phyloP scores from a whole-genome alignment of 495 filamentous ascomycete genomes.

The Penicillium cinerascens region DNA sequence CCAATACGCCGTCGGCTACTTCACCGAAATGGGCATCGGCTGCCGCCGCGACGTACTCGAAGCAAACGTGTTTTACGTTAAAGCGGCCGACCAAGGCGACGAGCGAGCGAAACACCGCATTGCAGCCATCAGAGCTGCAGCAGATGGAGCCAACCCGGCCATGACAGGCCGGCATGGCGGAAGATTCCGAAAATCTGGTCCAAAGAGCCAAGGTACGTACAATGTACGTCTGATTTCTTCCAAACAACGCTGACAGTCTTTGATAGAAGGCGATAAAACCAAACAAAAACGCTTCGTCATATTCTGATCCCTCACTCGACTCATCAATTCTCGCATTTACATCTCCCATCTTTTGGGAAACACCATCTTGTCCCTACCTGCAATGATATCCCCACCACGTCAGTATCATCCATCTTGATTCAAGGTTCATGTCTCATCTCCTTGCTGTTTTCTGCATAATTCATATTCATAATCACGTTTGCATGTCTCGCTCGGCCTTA shows the following conservation, averaged over 20 bases:
- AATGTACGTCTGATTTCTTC: neutral
- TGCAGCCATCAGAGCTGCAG: constrained; percentile 79
- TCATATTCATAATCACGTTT: neutral
- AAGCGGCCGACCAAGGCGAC: constrained; percentile 89
- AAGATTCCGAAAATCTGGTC: constrained; percentile 12
- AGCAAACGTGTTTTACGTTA: constrained; percentile 98
- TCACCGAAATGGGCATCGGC: constrained; percentile 97
- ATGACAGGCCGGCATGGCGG: constrained; percentile 16
- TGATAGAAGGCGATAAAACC: constrained; percentile 16
- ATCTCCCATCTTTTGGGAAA: neutral
- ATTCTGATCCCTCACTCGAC: constrained; percentile 15
- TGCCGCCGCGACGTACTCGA: constrained; percentile 89
- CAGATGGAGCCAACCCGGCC: constrained; percentile 62
- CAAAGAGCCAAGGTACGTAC: constrained; percentile 17
- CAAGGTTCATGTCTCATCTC: too few relatives aligned
- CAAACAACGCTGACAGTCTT: neutral
- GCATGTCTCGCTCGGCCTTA: neutral
- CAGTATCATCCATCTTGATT: neutral
- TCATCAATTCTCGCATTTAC: neutral
- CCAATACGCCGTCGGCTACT: constrained; percentile 93
- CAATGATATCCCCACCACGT: neutral
- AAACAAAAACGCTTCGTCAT: constrained; percentile 37
- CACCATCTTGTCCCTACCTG: neutral
- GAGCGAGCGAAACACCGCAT: constrained; percentile 82
- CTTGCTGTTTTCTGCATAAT: neutral